Conservation (phyloP, 1,284 basidiomycete species). For the Trichosporon ovoides region DNA sequence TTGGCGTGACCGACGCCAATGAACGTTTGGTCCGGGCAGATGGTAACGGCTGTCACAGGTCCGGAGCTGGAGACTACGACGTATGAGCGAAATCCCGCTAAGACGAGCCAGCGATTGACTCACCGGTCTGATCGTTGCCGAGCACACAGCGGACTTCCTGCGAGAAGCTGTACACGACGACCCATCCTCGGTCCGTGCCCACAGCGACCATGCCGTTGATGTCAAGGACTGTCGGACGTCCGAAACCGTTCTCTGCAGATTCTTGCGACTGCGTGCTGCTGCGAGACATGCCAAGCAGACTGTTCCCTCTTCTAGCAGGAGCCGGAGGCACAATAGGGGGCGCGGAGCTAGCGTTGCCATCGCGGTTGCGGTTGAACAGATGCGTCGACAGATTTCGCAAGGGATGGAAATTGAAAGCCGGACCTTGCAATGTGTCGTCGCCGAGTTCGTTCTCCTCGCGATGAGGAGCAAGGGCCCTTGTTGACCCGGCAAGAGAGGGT, state of each 20-base stretch:
- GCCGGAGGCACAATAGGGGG: slow-evolving; percentile 6
- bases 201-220: slow-evolving; percentile 86
- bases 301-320: neutral
- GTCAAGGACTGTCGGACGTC: slow-evolving; percentile 71
- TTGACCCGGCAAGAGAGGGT: slow-evolving; percentile 13
- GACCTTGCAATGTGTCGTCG: slow-evolving; percentile 20
- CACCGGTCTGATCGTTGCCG: slow-evolving; percentile 63
- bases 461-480: neutral
- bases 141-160: slow-evolving; percentile 76
- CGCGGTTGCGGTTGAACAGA: slow-evolving; percentile 45
- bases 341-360: slow-evolving; percentile 5
- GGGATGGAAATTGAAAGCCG: slow-evolving; percentile 45
- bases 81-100: neutral
- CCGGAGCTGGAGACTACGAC: slow-evolving; percentile 60
- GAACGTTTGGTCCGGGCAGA: slow-evolving; percentile 92
- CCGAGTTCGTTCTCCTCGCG: slow-evolving; percentile 19
- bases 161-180: slow-evolving; percentile 83
- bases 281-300: neutral
- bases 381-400: slow-evolving; percentile 60
- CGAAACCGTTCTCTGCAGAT: slow-evolving; percentile 35
- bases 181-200: slow-evolving; percentile 72
- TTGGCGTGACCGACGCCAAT: slow-evolving; percentile 81
- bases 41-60: slow-evolving; percentile 79
- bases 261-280: neutral
- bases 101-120: slow-evolving; percentile 28